phyloP scores from a whole-genome alignment of 768 basidiomycete species.

The Pleurotus djamor region DNA sequence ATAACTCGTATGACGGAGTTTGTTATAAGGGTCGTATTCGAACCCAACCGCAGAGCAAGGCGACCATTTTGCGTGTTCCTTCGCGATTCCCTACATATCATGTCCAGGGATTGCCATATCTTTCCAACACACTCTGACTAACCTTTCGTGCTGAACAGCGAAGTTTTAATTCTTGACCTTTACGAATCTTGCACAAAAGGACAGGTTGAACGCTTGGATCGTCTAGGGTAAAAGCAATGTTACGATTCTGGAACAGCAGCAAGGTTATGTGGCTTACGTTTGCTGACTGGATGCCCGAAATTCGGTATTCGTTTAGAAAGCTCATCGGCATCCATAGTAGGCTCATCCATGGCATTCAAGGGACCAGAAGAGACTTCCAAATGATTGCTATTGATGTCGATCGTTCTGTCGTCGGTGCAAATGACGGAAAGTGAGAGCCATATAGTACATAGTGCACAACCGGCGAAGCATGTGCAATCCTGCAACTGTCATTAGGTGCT shows the following conservation, averaged over 20 bases:
- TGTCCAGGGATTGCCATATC: neutral
- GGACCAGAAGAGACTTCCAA: constrained; percentile 59
- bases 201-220: constrained; percentile 66
- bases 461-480: constrained; percentile 90
- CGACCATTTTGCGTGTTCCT: constrained; percentile 99
- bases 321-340: constrained; percentile 50
- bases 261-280: constrained; percentile 46
- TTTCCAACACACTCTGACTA: constrained; percentile 8
- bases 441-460: constrained; percentile 86
- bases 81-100: constrained; percentile 79
- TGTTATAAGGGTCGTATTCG: constrained; percentile 98
- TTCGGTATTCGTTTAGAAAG: constrained; percentile 67
- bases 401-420: constrained; percentile 69
- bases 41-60: constrained; percentile 94
- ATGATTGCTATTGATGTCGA: constrained; percentile 86
- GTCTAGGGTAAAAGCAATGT: constrained; percentile 32
- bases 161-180: constrained; percentile 87
- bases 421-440: constrained; percentile 74
- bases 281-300: constrained; percentile 85
- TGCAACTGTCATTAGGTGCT: constrained; percentile 23
- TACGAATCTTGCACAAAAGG: constrained; percentile 87
- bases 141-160: constrained; percentile 94
- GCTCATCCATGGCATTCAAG: constrained; percentile 26
- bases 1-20: constrained; percentile 91
- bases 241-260: constrained; percentile 8